Percentiles rank a stretch among this genome's conserved stretches.
These are phyloP conservation scores for Neoascochyta sp. DNA, from an alignment of 2,329 filamentous ascomycete species.

Conservation along the genomic window DNA sequence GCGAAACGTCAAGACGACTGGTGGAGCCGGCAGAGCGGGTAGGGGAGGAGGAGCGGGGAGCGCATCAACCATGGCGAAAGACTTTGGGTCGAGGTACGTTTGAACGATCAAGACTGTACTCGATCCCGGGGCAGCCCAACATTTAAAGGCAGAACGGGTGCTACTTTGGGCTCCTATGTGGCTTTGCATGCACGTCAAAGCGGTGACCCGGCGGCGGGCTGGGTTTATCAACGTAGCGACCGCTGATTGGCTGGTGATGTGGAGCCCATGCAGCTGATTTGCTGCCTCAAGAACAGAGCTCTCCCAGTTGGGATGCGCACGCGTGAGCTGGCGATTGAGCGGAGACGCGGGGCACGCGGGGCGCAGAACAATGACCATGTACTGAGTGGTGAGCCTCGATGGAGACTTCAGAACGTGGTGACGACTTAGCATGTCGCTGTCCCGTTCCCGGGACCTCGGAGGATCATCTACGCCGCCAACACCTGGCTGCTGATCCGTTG, in stretches of 20 bases:
- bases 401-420: no score
- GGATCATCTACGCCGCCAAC: no score
- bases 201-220: constrained; percentile 32
- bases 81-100: constrained; percentile 6
- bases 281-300: constrained; percentile 23
- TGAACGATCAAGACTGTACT: constrained; percentile 9
- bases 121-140: constrained; percentile 24
- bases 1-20: constrained; percentile 25
- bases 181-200: constrained; percentile 32
- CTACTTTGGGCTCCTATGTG: constrained; percentile 30
- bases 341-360: constrained; percentile 16
- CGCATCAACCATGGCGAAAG: constrained; percentile 17
- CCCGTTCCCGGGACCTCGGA: no score
- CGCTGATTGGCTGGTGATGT: constrained; percentile 29
- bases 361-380: no score
- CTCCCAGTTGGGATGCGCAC: constrained; percentile 22
- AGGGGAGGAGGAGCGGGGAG: constrained; percentile 8
- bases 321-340: constrained; percentile 26
- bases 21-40: constrained; percentile 8
- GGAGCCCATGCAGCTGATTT: constrained; percentile 26
- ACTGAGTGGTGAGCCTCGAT: no score
- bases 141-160: constrained; percentile 25
- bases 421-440: no score
- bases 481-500: no score
- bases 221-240: constrained; percentile 35